These are phyloP conservation scores for Ceratocystis lukuohia DNA, from an alignment of 2,329 filamentous ascomycete genomes.

Conservation along the genomic window DNA sequence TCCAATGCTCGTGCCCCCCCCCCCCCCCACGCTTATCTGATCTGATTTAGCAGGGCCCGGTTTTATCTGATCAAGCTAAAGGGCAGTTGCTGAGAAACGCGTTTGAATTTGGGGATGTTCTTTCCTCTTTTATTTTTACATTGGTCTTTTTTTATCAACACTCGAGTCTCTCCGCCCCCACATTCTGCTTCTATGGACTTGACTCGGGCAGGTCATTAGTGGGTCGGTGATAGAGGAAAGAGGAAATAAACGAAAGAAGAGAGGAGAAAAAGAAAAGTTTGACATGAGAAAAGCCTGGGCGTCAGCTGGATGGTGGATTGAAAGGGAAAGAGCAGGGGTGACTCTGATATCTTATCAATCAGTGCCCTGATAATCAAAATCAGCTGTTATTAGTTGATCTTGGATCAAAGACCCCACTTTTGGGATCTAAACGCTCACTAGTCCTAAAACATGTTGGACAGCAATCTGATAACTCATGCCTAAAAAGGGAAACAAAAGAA, in stretches of 20 bases:
- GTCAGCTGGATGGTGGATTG: not conserved
- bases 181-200: not conserved
- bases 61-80: not conserved
- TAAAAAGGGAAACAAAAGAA: constrained; percentile 5
- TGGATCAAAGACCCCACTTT: not conserved
- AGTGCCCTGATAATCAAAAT: not conserved
- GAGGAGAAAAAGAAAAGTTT: not conserved
- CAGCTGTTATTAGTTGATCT: not conserved
- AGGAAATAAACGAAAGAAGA: not conserved
- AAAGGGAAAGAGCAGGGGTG: not conserved
- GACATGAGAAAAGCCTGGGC: not conserved
- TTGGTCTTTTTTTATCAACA: not conserved
- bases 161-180: not conserved
- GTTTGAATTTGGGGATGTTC: not conserved
- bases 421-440: not conserved
- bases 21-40: constrained; percentile 3
- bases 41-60: not conserved
- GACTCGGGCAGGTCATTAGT: not conserved
- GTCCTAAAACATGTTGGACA: not conserved
- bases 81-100: not conserved
- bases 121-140: not conserved
- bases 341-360: constrained; percentile 1
- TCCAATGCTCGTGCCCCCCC: not conserved
- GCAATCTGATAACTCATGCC: constrained; percentile 4
- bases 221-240: not conserved